phyloP scores from a whole-genome alignment of 345 rosid species.

The Melastoma malabathricum region DNA sequence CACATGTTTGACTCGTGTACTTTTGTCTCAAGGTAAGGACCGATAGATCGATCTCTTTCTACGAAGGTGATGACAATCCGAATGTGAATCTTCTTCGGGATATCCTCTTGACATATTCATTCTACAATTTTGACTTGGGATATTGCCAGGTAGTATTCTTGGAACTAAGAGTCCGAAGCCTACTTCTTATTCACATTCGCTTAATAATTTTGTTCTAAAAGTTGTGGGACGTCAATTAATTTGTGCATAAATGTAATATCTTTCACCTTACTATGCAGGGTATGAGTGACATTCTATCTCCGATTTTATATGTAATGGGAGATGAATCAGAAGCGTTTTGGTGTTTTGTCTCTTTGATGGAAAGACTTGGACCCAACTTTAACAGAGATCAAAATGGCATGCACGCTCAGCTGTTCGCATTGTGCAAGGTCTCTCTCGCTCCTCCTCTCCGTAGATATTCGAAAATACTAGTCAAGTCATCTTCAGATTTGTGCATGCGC shows the following conservation, averaged over 20 bases:
- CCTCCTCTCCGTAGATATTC: background rate
- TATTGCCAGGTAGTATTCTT: conserved; percentile 73
- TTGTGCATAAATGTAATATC: background rate
- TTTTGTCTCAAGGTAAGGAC: conserved; percentile 71
- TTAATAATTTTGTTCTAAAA: too few relatives aligned
- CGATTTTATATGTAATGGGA: conserved; percentile 73
- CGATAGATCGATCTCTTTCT: conserved; percentile 65
- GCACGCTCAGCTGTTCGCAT: conserved; percentile 95
- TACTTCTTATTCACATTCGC: too few relatives aligned
- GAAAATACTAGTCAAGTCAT: background rate
- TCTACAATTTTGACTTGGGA: conserved; percentile 95
- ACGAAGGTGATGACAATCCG: conserved; percentile 84
- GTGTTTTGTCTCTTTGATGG: conserved; percentile 94
- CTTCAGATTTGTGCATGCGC: background rate
- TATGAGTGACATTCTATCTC: conserved; percentile 91
- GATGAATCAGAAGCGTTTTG: conserved; percentile 93
- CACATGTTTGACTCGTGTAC: background rate
- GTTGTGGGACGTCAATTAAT: too few relatives aligned
- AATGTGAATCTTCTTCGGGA: conserved; percentile 70
- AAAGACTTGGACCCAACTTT: conserved; percentile 96
- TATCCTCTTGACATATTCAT: conserved; percentile 79
- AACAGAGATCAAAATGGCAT: conserved; percentile 96
- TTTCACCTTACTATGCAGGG: conserved; percentile 35
- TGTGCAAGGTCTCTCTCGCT: conserved; percentile 57
- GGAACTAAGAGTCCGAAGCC: background rate